Evolutionary conservation across 305 asterid species (phyloP), one percentile per base, ranked within the genome.

Genomic region (Plantago rigida): DNA sequence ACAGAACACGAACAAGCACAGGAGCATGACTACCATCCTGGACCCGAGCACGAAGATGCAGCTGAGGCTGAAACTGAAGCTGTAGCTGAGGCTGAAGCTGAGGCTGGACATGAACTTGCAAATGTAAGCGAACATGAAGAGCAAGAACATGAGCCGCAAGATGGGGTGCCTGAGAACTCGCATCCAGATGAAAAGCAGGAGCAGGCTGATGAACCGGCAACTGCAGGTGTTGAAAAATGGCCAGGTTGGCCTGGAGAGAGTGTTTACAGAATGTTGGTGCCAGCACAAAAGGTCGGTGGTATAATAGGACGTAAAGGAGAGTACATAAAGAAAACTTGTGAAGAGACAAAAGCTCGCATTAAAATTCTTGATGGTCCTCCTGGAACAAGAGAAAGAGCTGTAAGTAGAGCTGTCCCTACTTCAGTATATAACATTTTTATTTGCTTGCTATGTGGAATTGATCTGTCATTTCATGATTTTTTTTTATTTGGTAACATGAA

Each of bases 231-330:
- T 24, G 89, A 86, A 45, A 91, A 78, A 77, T 91, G 98, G 98
- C 96, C 95, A 28, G 98, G 98, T 34, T 91, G 98, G 98, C 98
- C 99, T 60, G 99, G 99, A 62, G 99, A 92, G 82, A 86, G 86
- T 55, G 75, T 92, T 63, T 92, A 84, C 71, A 83, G 99, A 73
- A 84, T 92, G 77, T 63, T 92, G 81, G 96, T 92, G 14, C 97
- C 96, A 67, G 82, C 94, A 29, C 95, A 88, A 69, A 92, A 92
- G 80, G 99, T 92, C 69, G 99, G 99, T 39, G 73, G 95, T 68
- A 89, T 92, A 71, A 92, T 92, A 77, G 99, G 99, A 51, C 99
- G 95, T 51, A 92, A 92, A 73, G 99, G 99, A 59, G 99, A 88
- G 77, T 88, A 67, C 73, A 88, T 92, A 56, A 92, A 92, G 76